Percentiles rank a stretch among this genome's conserved stretches.
Conservation (phyloP, 164 flowering plant genomes). For the Magnolia kwangsiensis region DNA sequence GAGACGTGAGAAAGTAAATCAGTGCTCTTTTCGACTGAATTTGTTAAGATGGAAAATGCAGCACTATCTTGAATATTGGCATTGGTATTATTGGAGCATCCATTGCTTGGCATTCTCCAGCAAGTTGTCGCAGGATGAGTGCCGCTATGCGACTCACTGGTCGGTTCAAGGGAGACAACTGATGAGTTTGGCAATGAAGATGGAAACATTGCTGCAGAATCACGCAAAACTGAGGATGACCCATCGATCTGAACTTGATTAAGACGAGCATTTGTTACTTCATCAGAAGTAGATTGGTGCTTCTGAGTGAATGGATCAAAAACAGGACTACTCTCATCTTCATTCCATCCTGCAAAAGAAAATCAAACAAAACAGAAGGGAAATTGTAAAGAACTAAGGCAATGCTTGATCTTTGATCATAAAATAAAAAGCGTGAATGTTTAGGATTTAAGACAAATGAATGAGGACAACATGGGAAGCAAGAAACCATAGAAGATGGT, state of each 20-base stretch:
- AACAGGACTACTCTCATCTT: not conserved
- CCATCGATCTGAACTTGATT: constrained; percentile 34
- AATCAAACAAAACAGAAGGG: not conserved
- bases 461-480: not conserved
- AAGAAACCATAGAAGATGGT: not conserved
- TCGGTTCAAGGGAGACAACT: constrained; percentile 6
- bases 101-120: constrained; percentile 9
- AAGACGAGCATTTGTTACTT: constrained; percentile 29
- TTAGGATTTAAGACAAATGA: not conserved
- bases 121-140: constrained; percentile 2
- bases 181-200: constrained; percentile 23
- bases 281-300: constrained; percentile 9
- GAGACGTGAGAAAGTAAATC: not conserved
- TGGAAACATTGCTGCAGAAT: constrained; percentile 14
- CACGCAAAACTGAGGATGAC: constrained; percentile 21
- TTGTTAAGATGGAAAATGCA: constrained; percentile 8
- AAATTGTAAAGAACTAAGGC: not conserved
- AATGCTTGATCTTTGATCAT: not conserved
- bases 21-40: not conserved
- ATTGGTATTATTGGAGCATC: constrained; percentile 8
- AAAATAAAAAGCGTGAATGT: not conserved
- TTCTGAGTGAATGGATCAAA: constrained; percentile 5
- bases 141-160: constrained; percentile 1
- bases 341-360: constrained; percentile 27
- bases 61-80: constrained; percentile 8